Evolutionary conservation across 257 asterid species (phyloP).

Genomic region (Jaltomata sinuosa): DNA sequence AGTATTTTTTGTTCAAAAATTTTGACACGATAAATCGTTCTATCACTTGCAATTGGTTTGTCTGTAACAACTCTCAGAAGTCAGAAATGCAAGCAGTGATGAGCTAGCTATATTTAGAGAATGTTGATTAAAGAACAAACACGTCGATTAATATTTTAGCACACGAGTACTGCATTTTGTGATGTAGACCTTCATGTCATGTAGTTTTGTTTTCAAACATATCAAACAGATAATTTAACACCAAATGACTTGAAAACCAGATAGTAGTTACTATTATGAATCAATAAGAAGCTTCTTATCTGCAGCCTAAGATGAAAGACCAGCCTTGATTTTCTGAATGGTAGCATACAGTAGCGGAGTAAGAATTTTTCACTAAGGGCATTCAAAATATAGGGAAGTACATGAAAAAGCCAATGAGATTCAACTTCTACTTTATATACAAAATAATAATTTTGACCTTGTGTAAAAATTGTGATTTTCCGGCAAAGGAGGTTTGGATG

Average conservation of each 20-base stretch:
- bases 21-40: background rate
- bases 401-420: background rate
- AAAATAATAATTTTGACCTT: too few relatives aligned
- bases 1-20: constrained; percentile 10
- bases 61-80: background rate
- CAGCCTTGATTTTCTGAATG: background rate
- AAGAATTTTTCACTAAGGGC: background rate
- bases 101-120: background rate
- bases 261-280: background rate
- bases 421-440: background rate
- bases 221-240: background rate
- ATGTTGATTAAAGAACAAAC: background rate
- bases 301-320: background rate
- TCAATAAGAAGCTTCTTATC: background rate
- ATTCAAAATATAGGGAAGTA: background rate
- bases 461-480: background rate
- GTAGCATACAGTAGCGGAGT: background rate
- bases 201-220: background rate
- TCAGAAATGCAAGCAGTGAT: background rate
- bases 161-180: background rate
- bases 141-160: background rate
- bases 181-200: background rate
- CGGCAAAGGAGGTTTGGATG: too few relatives aligned
- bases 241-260: background rate
- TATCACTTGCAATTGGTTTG: background rate